Base-by-base conservation (phyloP, 2,329 filamentous ascomycete species). In the Chaetomium olivaceum region DNA sequence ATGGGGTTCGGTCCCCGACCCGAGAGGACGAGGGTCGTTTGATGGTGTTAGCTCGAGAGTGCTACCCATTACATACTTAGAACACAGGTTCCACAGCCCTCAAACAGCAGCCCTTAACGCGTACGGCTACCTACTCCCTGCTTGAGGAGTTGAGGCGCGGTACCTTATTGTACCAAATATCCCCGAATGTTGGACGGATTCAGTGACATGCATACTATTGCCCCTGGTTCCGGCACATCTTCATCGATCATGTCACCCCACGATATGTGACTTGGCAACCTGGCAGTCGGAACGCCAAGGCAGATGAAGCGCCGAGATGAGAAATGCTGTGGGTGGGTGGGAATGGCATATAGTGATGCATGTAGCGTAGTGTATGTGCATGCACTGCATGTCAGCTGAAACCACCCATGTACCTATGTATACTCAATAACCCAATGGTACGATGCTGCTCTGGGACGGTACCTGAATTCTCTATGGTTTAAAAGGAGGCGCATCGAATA, bases 361-460 rank as follows among this genome's bases (percentile, higher is more conserved):
- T 23, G 33, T 21, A 23, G 27, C 6, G 27, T 6, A 29, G 27
- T 11, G n/a, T 51, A 19, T 27, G 50, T 52, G n/a, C 21, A n/a
- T 39, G 9, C 43, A 59, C 36, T 59, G 57, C 57, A 59, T 50
- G 39, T 23, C 39, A 59, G 43, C 57, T 59, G 43, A 36, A 52
- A 51, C 4, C 39, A 12, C 8, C 33, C 33, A 36, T 12, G 33
- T 36, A 36, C 33, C 9, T 36, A 1, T 36, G 33, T 12, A 19
- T 9, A 9, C 21, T 11, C 48, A 43, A 33, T 29, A 19, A 14
- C 14, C 25, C 19, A 36, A 52, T 52, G 48, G 8, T 27, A 23
- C 27, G 4, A 52, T 54, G 25, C 6, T 16, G 14, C 21, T 6
- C 12, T 29, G 12, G 23, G 4, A 27, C 23, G 23, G 14, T 7